These are phyloP conservation scores for Prototheca stagnorum DNA, from an alignment of 163 green algal genomes.

Conservation along the genomic window DNA sequence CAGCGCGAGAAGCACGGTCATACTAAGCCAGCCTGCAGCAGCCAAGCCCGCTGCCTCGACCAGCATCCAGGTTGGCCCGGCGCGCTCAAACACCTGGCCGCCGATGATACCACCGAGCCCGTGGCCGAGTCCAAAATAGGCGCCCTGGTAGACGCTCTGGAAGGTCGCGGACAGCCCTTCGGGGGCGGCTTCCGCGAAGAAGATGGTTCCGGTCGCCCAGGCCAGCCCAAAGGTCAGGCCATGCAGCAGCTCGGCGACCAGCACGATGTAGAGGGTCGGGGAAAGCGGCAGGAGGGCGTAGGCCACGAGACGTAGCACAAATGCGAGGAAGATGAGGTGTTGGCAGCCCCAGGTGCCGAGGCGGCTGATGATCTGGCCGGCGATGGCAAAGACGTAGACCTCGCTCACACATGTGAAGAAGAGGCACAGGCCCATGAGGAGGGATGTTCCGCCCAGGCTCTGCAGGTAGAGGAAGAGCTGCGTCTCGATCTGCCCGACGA, in stretches of 20 bases:
- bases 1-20: no score
- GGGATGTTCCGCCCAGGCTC: conserved; percentile 14
- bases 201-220: conserved; percentile 14
- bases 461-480: conserved; percentile 28
- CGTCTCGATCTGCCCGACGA: conserved; percentile 23
- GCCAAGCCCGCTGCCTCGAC: no score
- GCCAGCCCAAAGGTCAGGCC: conserved; percentile 27
- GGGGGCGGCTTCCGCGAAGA: conserved; percentile 7
- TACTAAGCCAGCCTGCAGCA: no score
- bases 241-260: conserved; percentile 27
- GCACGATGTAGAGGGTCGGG: conserved; percentile 15
- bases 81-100: conserved; percentile 13
- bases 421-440: conserved; percentile 23
- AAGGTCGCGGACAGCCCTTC: conserved; percentile 15
- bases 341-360: conserved; percentile 15
- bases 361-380: conserved; percentile 2
- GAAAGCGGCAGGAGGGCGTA: conserved; percentile 11
- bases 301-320: conserved; percentile 15
- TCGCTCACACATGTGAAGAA: conserved; percentile 20
- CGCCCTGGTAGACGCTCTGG: conserved; percentile 18
- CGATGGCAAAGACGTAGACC: conserved; percentile 19
- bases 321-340: conserved; percentile 20
- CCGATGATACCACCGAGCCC: conserved; percentile 11
- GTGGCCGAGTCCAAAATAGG: conserved; percentile 11
- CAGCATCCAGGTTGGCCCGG: no score